A percentile compares a stretch with the other conserved stretches of the same genome.
These are phyloP conservation scores for Anisodus acutangulus DNA, from an alignment of 257 asterid species.

Conservation along the genomic window DNA sequence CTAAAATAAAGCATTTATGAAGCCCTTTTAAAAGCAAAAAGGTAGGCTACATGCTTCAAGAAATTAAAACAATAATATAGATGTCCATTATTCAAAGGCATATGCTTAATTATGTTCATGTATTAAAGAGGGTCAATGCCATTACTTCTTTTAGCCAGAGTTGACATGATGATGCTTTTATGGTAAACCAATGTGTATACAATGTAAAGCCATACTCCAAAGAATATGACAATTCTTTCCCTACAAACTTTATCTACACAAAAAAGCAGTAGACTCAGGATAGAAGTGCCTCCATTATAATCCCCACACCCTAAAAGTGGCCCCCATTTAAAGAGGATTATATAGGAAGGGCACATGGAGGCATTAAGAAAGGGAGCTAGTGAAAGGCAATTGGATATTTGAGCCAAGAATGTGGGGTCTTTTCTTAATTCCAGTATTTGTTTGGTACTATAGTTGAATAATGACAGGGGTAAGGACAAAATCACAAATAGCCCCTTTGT, in stretches of 20 bases:
- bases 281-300: conserved; percentile 34
- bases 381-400: conserved; percentile 47
- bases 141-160: background rate
- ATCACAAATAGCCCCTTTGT: conserved; percentile 26
- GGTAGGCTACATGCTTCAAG: conserved; percentile 43
- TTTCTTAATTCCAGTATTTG: background rate
- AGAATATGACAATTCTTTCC: conserved; percentile 38
- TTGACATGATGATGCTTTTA: conserved; percentile 9
- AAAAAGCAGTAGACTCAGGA: background rate
- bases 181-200: conserved; percentile 10
- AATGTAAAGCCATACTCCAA: conserved; percentile 34
- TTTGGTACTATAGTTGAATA: conserved; percentile 29
- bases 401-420: conserved; percentile 36
- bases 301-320: conserved; percentile 37
- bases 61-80: conserved; percentile 35
- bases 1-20: background rate
- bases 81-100: conserved; percentile 38
- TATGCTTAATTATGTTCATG: conserved; percentile 34
- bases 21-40: conserved; percentile 33
- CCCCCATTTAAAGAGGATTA: conserved; percentile 48
- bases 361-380: conserved; percentile 33
- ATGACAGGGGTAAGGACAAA: conserved; percentile 37
- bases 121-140: conserved; percentile 17
- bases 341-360: conserved; percentile 56
- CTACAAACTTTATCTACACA: conserved; percentile 39